phyloP scores from a whole-genome alignment of 352 stramenopile genomes.

The Nothophytophthora sp. region DNA sequence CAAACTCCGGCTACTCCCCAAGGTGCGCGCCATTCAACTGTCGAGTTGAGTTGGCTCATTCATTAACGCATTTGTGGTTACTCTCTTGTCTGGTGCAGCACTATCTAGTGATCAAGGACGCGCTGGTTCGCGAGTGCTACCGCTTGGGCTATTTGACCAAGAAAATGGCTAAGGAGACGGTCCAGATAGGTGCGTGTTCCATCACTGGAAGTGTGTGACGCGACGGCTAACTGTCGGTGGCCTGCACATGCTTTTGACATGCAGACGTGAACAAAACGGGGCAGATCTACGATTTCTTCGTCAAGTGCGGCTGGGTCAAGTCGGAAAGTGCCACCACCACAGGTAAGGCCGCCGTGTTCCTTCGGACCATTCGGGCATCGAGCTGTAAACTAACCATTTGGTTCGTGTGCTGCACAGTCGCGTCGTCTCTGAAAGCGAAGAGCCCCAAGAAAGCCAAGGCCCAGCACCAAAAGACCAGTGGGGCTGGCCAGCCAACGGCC shows the following conservation, averaged over 20 bases:
- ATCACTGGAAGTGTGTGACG: conserved; percentile 5
- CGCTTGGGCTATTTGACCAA: conserved; percentile 74
- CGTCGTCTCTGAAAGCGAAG: conserved; percentile 28
- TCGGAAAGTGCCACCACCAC: conserved; percentile 53
- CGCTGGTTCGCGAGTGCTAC: conserved; percentile 90
- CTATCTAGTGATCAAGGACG: conserved; percentile 96
- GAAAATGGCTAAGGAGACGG: conserved; percentile 81
- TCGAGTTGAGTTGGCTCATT: no score
- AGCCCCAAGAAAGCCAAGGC: no score
- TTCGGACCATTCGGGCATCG: no score
- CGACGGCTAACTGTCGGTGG: conserved; percentile 18
- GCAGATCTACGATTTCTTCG: conserved; percentile 91
- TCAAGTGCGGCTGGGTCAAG: conserved; percentile 88
- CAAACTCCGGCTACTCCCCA: conserved; percentile 90
- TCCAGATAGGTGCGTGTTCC: conserved; percentile 87
- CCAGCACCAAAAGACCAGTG: conserved; percentile 22
- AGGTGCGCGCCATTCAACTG: conserved; percentile 64
- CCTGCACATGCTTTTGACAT: conserved; percentile 11
- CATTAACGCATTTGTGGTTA: no score
- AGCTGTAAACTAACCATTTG: neutral
- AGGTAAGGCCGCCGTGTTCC: conserved; percentile 29
- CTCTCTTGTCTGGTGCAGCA: no score
- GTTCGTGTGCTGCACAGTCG: conserved; percentile 11
- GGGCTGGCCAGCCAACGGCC: neutral
- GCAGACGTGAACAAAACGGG: conserved; percentile 84